These are phyloP conservation scores for Arthrobotrys musiformis DNA, from an alignment of 2,329 filamentous ascomycete genomes.

Conservation along the genomic window DNA sequence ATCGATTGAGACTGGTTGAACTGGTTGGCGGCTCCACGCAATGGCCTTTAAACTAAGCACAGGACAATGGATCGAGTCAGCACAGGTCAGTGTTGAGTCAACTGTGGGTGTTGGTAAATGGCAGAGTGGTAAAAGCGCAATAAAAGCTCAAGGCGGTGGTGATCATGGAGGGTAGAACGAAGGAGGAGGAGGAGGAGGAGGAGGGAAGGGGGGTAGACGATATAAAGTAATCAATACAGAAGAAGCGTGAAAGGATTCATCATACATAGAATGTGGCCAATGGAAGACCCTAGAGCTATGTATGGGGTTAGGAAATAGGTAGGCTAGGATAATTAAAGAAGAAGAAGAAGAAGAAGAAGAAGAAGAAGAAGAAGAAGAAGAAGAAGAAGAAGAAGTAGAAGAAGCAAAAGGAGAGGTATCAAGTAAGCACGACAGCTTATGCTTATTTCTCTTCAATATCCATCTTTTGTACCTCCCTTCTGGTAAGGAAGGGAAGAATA, in stretches of 20 bases:
- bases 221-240: background rate
- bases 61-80: constrained; percentile 5
- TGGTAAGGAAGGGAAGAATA: background rate
- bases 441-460: background rate
- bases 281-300: constrained; percentile 39
- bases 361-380: background rate
- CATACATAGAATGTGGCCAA: constrained; percentile 39
- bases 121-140: background rate
- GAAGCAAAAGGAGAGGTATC: background rate
- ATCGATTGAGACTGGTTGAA: constrained; percentile 16
- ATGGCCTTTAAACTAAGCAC: constrained; percentile 7
- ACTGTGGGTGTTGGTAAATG: background rate
- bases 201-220: background rate
- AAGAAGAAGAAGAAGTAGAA: background rate
- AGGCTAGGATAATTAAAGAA: no score
- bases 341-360: background rate
- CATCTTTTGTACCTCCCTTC: background rate
- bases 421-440: background rate
- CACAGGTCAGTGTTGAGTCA: constrained; percentile 7
- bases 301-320: constrained; percentile 47
- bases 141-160: background rate
- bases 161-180: background rate
- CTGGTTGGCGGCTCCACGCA: background rate
- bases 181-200: background rate
- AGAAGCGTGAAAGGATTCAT: constrained; percentile 37